phyloP scores from a whole-genome alignment of 2,329 filamentous ascomycete genomes.

The Claviceps pusilla region DNA sequence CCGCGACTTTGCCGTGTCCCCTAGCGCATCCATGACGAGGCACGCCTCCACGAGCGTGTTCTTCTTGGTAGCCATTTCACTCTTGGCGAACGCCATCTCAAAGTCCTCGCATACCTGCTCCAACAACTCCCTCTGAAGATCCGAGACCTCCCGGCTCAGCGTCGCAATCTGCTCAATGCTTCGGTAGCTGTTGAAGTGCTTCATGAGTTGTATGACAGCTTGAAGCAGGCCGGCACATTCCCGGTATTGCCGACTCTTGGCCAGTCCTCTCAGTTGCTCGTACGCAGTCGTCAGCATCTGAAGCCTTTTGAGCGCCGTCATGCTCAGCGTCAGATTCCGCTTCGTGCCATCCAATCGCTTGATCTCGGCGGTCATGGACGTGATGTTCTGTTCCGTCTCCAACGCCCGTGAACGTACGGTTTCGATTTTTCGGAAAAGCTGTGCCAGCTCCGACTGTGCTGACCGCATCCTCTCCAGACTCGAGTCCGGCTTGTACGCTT shows the following conservation, averaged over 20 bases:
- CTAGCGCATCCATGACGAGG: constrained; percentile 84
- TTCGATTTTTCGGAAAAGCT: constrained; percentile 89
- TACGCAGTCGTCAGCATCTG: constrained; percentile 99
- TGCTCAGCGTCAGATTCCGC: constrained; percentile 86
- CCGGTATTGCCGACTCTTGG: constrained; percentile 76
- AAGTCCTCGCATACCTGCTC: constrained; percentile 99
- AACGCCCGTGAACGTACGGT: constrained; percentile 77
- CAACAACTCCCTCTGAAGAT: constrained; percentile 78
- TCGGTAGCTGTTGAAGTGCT: constrained; percentile 93
- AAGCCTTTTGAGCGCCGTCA: constrained; percentile 91
- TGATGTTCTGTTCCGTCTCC: constrained; percentile 89
- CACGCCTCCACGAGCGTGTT: constrained; percentile 72
- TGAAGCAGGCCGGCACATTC: constrained; percentile 89
- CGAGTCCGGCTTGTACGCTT: constrained; percentile 73
- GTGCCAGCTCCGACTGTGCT: constrained; percentile 75
- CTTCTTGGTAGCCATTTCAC: constrained; percentile 57
- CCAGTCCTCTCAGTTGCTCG: constrained; percentile 75
- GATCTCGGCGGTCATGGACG: constrained; percentile 97
- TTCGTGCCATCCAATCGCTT: constrained; percentile 95
- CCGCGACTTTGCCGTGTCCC: constrained; percentile 67
- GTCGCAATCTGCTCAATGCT: constrained; percentile 97
- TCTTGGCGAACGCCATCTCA: constrained; percentile 83
- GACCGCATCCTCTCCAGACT: constrained; percentile 83
- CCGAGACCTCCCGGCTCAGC: constrained; percentile 79
- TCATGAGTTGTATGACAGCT: constrained; percentile 93